phyloP scores from a whole-genome alignment of 805 yeast genomes.

The Spathaspora hagerdaliae region DNA sequence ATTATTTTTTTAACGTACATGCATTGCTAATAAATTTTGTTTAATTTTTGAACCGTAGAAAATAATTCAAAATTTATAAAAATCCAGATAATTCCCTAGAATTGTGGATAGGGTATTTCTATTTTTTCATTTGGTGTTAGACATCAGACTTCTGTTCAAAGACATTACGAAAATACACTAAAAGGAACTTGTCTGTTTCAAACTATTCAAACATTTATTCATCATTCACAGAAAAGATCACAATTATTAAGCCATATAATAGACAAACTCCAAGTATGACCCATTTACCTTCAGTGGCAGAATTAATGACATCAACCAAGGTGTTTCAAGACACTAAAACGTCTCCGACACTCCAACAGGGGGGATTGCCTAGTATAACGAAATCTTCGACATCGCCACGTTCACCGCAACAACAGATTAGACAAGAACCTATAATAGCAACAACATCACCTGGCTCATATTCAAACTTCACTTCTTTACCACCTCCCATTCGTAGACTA shows the following conservation, averaged over 20 bases:
- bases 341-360: background rate
- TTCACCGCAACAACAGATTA: constrained; percentile 1
- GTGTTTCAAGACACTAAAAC: constrained; percentile 4
- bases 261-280: background rate
- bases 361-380: background rate
- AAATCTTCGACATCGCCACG: constrained; percentile 1
- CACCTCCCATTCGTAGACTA: constrained; percentile 12
- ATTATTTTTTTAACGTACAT: background rate
- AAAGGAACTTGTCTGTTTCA: no score
- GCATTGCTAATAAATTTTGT: background rate
- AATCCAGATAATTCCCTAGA: no score
- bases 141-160: no score
- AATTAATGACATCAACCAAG: constrained; percentile 17
- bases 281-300: constrained; percentile 24
- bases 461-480: constrained; percentile 5
- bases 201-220: no score
- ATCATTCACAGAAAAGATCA: no score
- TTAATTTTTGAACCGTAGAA: no score
- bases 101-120: no score
- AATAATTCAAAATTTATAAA: no score
- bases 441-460: constrained; percentile 5
- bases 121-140: no score
- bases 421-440: constrained; percentile 6
- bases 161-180: no score
- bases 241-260: no score